A percentile compares a stretch with the other conserved stretches of the same genome.
These are phyloP conservation scores for Penicillium verrucosum DNA, from an alignment of 2,329 filamentous ascomycete species.

Conservation along the genomic window DNA sequence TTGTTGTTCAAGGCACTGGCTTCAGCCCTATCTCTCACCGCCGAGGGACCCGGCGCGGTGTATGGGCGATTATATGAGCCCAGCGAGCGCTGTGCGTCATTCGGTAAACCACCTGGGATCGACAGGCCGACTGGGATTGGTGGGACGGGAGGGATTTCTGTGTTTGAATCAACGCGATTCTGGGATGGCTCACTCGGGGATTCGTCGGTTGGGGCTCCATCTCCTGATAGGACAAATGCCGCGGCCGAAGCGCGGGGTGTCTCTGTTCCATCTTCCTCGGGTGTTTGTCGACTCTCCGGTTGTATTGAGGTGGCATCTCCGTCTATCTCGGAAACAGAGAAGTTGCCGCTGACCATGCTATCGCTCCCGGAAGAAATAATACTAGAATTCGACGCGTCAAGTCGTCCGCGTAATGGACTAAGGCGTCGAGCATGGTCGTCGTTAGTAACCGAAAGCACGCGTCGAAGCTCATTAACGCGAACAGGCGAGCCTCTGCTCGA, in stretches of 20 bases:
- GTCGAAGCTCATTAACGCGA: conserved; percentile 48
- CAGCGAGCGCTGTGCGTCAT: conserved; percentile 36
- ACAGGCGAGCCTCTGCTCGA: conserved; percentile 46
- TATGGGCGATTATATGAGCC: conserved; percentile 30
- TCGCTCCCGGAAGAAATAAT: conserved; percentile 43
- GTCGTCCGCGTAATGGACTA: conserved; percentile 44
- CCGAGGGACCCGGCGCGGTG: conserved; percentile 30
- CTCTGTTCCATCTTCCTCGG: conserved; percentile 30
- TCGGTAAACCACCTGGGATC: conserved; percentile 43
- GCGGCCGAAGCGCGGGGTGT: conserved; percentile 32
- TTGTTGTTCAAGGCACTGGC: conserved; percentile 20
- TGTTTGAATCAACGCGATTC: conserved; percentile 14
- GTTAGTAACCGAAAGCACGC: conserved; percentile 45
- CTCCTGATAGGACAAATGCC: conserved; percentile 16
- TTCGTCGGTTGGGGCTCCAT: conserved; percentile 10
- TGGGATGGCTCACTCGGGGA: conserved; percentile 5
- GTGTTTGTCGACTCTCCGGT: conserved; percentile 22
- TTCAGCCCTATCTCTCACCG: conserved; percentile 23
- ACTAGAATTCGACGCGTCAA: conserved; percentile 33
- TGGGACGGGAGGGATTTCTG: conserved; percentile 47
- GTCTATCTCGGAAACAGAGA: conserved; percentile 37
- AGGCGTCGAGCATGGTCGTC: conserved; percentile 35
- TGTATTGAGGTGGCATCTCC: conserved; percentile 27
- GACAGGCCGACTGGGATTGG: conserved; percentile 43
- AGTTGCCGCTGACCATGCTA: conserved; percentile 44